Base-by-base conservation (phyloP, 495 filamentous ascomycete species). In the Aspergillus conjunctus region DNA sequence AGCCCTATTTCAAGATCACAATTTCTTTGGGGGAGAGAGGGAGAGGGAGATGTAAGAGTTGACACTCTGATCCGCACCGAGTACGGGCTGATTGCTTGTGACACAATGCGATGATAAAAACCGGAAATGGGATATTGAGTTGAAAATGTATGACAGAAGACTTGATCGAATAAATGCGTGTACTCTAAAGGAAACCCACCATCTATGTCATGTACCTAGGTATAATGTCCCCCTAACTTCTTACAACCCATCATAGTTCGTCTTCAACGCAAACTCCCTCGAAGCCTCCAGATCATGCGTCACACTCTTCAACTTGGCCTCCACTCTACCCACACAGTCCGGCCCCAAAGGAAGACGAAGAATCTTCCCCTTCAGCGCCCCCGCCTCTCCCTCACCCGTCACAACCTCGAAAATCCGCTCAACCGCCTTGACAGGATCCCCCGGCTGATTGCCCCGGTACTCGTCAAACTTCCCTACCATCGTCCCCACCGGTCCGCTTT, bases 361-460 rank as follows among this genome's bases (percentile, higher is more conserved):
- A 14, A 68, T 45, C 46, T 59, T 66, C 32, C 63, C 68, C 58
- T 62, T 61, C 18, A 62, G 17, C 1, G 20, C 15, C 14, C 65
- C 60, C 0, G 69, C 75, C 17, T 71, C 72, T 0, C 80, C 77
- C n/a, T 66, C 65, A 31, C 66, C 64, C 2, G 72, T 76, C 51
- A 82, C 48, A 44, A 77, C 75, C 41, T 82, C 79, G 11, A 82
- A 74, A 34, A 82, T 77, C 32, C 75, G 68, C 46, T 56, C 62
- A 0, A 74, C 79, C 33, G 71, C 76, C 69, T 80, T 82, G 1
- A 53, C 63, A 17, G 79, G 75, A 58, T 83, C 76, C 12, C 80
- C 79, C 0, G 64, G 69, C 67, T 83, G 77, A 7, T 59, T 59
- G 3, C 63, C 63, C 14, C n/a, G 5, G 0, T 31, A 18, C 9